These are phyloP conservation scores for Trichoderma harzianum DNA, from an alignment of 2,329 filamentous ascomycete genomes.

Conservation along the genomic window DNA sequence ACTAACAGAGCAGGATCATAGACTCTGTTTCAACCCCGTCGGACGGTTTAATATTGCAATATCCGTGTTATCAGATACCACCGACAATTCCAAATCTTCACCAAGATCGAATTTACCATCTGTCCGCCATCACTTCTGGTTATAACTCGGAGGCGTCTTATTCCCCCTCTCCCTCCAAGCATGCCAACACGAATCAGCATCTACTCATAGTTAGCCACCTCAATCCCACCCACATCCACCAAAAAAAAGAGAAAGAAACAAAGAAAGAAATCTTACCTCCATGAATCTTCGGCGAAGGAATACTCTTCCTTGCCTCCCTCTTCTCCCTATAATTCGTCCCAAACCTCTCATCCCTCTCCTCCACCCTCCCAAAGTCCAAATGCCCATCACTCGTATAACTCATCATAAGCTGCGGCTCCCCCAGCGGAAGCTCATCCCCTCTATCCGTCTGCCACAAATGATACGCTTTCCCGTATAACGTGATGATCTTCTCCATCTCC, in stretches of 20 bases:
- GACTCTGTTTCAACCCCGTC: background rate
- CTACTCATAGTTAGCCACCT: background rate
- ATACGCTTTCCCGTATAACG: slow-evolving; percentile 78
- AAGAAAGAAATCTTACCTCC: background rate
- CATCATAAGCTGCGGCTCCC: slow-evolving; percentile 53
- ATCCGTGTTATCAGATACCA: background rate
- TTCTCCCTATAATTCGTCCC: slow-evolving; percentile 45
- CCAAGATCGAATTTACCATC: background rate
- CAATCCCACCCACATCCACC: too few species aligned
- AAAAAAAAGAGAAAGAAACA: too few species aligned
- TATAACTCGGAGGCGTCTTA: background rate
- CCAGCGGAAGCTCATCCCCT: slow-evolving; percentile 57
- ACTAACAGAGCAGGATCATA: background rate
- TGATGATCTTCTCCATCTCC: slow-evolving; percentile 75
- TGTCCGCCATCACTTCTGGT: background rate
- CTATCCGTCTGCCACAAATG: slow-evolving; percentile 84
- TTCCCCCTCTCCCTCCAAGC: background rate
- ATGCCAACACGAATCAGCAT: background rate
- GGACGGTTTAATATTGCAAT: background rate
- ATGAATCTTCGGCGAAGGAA: background rate
- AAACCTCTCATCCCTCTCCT: slow-evolving; percentile 45
- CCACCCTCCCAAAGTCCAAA: slow-evolving; percentile 46
- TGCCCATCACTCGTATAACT: slow-evolving; percentile 50
- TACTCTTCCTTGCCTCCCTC: slow-evolving; percentile 36
- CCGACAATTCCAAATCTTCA: background rate